Percentiles rank a stretch among this genome's conserved stretches.
These are phyloP conservation scores for Shiraia sp. DNA, from an alignment of 2,329 filamentous ascomycete species.

Conservation along the genomic window DNA sequence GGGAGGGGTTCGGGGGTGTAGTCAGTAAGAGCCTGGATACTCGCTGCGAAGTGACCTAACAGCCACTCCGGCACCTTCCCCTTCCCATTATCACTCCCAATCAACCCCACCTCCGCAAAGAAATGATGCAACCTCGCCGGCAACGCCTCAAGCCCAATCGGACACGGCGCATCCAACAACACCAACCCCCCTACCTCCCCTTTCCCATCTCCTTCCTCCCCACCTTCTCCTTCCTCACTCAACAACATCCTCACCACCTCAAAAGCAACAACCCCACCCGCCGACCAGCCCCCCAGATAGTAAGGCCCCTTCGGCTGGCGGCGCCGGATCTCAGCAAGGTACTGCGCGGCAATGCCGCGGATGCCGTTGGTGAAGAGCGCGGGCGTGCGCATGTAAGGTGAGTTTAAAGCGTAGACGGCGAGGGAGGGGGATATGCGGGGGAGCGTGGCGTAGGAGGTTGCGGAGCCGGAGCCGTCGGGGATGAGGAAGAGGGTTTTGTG, in stretches of 20 bases:
- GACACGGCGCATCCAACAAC: too few relatives aligned
- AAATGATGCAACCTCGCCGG: too few relatives aligned
- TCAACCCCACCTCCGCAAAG: too few relatives aligned
- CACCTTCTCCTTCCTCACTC: too few relatives aligned
- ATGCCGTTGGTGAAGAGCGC: slow-evolving; percentile 24
- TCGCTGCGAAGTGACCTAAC: too few relatives aligned
- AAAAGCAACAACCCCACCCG: slow-evolving; percentile 44
- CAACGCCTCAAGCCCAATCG: too few relatives aligned
- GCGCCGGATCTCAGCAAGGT: slow-evolving; percentile 51
- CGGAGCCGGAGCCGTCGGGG: slow-evolving; percentile 55
- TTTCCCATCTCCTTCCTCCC: too few relatives aligned
- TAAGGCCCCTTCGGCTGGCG: slow-evolving; percentile 45
- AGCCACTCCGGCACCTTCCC: too few relatives aligned
- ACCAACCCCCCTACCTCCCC: too few relatives aligned
- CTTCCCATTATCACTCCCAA: too few relatives aligned
- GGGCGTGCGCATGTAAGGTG: slow-evolving; percentile 42
- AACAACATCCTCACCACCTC: slow-evolving; percentile 21
- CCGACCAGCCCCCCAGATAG: slow-evolving; percentile 44
- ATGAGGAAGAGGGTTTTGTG: slow-evolving; percentile 47
- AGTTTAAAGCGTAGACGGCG: slow-evolving; percentile 57
- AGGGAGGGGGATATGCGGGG: slow-evolving; percentile 32
- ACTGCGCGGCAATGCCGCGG: slow-evolving; percentile 42
- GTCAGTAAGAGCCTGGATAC: too few relatives aligned
- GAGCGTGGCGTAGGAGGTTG: slow-evolving; percentile 47
- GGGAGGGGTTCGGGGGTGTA: too few relatives aligned